Base-by-base conservation (phyloP, 2,329 filamentous ascomycete species). In the Magnaporthales sp. region DNA sequence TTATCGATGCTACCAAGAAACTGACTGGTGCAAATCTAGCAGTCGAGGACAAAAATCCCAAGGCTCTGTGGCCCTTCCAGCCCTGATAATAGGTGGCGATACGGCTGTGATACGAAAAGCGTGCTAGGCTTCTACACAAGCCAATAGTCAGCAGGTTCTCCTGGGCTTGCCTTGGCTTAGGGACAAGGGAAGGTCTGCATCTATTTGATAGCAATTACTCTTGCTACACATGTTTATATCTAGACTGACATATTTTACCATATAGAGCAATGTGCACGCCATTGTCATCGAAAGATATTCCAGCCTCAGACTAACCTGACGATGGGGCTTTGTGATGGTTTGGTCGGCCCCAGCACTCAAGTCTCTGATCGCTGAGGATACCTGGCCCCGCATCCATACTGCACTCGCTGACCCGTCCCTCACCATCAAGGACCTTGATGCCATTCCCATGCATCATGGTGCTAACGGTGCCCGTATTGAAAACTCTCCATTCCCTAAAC, bases 101-200 rank as follows among this genome's bases (percentile, higher is more conserved):
- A 31, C 10, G 62, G 24, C 31, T 38, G 11, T 38, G 31, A 38
- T 38, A 10, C 31, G 15, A 38, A n/a, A 4, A 38, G 15, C 31
- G 31, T 38, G 31, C 31, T 10, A 38, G 7, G 10, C 7, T 38
- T 32, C 4, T 13, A 38, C 31, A 38, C 31, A 38, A 38, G 31
- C 31, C 15, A 38, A 38, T 13, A 38, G 31, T 13, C 62, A 6
- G 8, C 8, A 64, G 63, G 63, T 4, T 64, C 38, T 54, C 15
- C 32, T 26, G 63, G 63, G 22, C 63, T 64, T 56, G 30, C 63
- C 11, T 32, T 64, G 30, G 63, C 63, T 9, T 32, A 64, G 26
- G 63, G 63, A n/a, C 27, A 29, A n/a, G 3, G 26, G 13, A 54
- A 64, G 31, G 63, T 54, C 9, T 38, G 31, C 10, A 13, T 13